These are phyloP conservation scores for Aristolochia californica DNA, from an alignment of 164 flowering plant genomes.

Conservation along the genomic window DNA sequence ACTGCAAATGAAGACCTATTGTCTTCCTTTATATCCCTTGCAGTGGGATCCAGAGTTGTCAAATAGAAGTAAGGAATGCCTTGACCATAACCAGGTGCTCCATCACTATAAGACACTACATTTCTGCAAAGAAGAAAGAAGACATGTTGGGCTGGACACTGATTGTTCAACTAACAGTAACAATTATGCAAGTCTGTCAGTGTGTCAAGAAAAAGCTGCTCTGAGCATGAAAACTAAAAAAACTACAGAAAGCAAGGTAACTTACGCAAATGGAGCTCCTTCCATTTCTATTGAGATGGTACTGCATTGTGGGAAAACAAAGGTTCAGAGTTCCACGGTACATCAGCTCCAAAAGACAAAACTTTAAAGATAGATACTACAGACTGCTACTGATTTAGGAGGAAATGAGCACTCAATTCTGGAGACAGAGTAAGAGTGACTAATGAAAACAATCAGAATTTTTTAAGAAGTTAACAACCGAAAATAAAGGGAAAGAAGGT, in stretches of 20 bases:
- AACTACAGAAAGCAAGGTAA: not conserved
- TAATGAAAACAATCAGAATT: too few species aligned
- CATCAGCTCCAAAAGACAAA: not conserved
- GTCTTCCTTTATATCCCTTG: slow-evolving; percentile 68
- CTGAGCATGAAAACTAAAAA: not conserved
- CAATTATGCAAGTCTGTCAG: not conserved
- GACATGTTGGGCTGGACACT: too few species aligned
- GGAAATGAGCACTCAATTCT: too few species aligned
- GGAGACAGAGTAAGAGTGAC: too few species aligned
- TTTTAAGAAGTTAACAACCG: too few species aligned
- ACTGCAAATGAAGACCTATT: slow-evolving; percentile 65
- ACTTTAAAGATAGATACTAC: not conserved
- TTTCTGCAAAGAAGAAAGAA: slow-evolving; percentile 45
- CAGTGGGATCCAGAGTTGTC: slow-evolving; percentile 88
- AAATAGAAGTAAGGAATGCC: slow-evolving; percentile 93
- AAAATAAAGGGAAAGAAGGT: too few species aligned
- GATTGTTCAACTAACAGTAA: not conserved
- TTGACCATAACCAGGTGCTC: slow-evolving; percentile 51
- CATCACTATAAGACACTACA: slow-evolving; percentile 96
- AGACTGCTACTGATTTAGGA: not conserved
- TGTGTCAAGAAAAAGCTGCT: not conserved
- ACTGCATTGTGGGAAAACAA: slow-evolving; percentile 61
- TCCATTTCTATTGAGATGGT: slow-evolving; percentile 65
- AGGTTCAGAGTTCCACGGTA: too few species aligned
- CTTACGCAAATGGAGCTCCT: slow-evolving; percentile 96